Base-by-base conservation (phyloP, 768 basidiomycete genomes). In the Trametes elegans region DNA sequence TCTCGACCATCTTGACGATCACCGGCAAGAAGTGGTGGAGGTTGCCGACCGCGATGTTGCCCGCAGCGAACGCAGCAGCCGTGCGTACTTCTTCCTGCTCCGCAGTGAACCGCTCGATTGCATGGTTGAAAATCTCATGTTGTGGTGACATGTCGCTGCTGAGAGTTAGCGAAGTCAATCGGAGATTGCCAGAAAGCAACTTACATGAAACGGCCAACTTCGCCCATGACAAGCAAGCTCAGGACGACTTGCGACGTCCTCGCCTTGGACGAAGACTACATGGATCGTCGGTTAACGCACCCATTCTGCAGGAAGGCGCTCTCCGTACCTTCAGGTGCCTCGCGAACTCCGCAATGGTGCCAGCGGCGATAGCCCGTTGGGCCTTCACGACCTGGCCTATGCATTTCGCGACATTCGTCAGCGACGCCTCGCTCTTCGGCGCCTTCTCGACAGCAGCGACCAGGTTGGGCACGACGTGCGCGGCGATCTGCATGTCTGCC, bases 21-120 rank as follows among this genome's bases (percentile, higher is more conserved):
- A 78, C 77, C 24, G 93, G 93, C 3, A 98, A 77, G 80, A 93
- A 97, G 64, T 86, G 82, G 11, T 84, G 82, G 21, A 95, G 76
- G 64, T 93, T 96, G 5, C 97, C 97, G 35, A 98, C 95, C 11
- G 95, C 91, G 45, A 99, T 90, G 68, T 98, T 98, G 32, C 95
- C 94, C 29, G 90, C 90, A 46, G 97, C 92, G 64, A 98, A 98
- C 0, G 97, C 93, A 31, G 96, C 95, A 31, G 95, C 92, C 29
- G 90, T 83, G 40, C 93, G 80, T 13, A 93, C 78, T 39, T 96
- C 92, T 67, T 98, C 95, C 54, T 88, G 83, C 32, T 90, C 85
- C 1, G 84, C 78, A 3, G 79, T 72, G 67, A 97, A 95, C 55
- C 83, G 81, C 11, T 86, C 80, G 36, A 97, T 82, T 0, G 87